A percentile compares a stretch with the other conserved stretches of the same genome.
Conservation (phyloP, 176 grass and related monocot genomes). For the Zoysia pacifica region DNA sequence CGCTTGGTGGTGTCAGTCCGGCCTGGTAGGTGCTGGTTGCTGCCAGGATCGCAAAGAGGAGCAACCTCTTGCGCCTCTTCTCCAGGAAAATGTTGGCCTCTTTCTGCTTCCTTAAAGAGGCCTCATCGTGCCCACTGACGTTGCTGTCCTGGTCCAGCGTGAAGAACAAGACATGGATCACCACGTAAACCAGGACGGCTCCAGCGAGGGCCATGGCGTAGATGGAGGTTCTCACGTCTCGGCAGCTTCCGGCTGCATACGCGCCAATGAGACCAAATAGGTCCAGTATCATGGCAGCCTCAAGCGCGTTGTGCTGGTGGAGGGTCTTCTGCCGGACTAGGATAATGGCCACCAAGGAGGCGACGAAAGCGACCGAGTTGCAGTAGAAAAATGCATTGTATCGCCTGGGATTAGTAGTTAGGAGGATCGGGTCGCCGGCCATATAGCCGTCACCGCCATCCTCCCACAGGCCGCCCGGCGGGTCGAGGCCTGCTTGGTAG, state of each 20-base stretch:
- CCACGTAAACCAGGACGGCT: not conserved
- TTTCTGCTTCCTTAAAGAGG: not conserved
- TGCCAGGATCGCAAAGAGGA: constrained; percentile 26
- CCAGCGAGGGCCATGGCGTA: constrained; percentile 19
- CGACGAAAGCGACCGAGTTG: constrained; percentile 39
- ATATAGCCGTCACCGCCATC: constrained; percentile 8
- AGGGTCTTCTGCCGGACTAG: constrained; percentile 11
- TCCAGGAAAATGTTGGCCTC: not conserved
- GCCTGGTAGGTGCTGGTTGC: constrained; percentile 39
- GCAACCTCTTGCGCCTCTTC: constrained; percentile 12
- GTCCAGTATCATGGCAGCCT: constrained; percentile 25
- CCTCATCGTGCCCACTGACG: not conserved
- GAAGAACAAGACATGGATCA: constrained; percentile 6
- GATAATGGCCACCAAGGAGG: constrained; percentile 41
- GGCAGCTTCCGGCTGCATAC: constrained; percentile 33
- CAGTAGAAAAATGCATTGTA: constrained; percentile 42
- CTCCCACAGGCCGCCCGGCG: constrained; percentile 41
- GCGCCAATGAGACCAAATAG: constrained; percentile 46
- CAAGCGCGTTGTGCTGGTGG: not conserved
- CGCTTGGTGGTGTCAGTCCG: constrained; percentile 30
- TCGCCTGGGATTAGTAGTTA: not conserved
- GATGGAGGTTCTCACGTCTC: constrained; percentile 10
- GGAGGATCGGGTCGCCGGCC: constrained; percentile 18
- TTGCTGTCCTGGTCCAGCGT: not conserved
- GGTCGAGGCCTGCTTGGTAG: constrained; percentile 40